Conservation (phyloP, 2,329 filamentous ascomycete species). For the Penicillium sp. region DNA sequence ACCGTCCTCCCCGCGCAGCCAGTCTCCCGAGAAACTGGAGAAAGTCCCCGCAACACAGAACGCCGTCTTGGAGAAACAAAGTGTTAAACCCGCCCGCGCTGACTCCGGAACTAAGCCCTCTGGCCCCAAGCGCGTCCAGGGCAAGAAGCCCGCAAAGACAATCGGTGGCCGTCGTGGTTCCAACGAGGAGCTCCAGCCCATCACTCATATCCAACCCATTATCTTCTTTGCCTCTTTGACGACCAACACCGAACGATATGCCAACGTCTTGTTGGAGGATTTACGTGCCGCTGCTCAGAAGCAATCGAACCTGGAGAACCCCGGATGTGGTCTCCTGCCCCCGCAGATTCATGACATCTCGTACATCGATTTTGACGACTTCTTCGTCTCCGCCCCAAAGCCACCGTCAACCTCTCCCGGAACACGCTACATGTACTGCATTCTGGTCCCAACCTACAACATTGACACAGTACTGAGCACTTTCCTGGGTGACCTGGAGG, state of each 20-base stretch:
- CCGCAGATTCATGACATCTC: slow-evolving; percentile 75
- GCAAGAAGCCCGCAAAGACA: slow-evolving; percentile 34
- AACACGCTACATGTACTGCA: slow-evolving; percentile 73
- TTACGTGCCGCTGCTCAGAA: slow-evolving; percentile 48
- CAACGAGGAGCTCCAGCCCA: slow-evolving; percentile 13
- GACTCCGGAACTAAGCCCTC: slow-evolving; percentile 16
- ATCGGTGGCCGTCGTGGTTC: slow-evolving; percentile 22
- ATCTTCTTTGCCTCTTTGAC: slow-evolving; percentile 91
- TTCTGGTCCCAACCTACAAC: slow-evolving; percentile 88
- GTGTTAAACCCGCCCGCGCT: neutral
- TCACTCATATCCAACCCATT: slow-evolving; percentile 59
- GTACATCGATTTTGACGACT: slow-evolving; percentile 89
- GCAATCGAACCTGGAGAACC: slow-evolving; percentile 22
- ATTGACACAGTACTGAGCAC: slow-evolving; percentile 89
- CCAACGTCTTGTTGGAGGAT: slow-evolving; percentile 61
- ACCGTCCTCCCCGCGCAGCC: slow-evolving; percentile 32
- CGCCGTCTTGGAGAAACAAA: neutral
- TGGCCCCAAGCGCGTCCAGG: slow-evolving; percentile 37
- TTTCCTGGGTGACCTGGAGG: slow-evolving; percentile 81
- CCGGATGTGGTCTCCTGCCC: slow-evolving; percentile 45
- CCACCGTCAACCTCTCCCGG: slow-evolving; percentile 45
- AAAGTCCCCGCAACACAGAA: slow-evolving; percentile 10
- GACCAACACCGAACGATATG: slow-evolving; percentile 74
- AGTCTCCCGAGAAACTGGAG: slow-evolving; percentile 23
- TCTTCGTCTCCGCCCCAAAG: slow-evolving; percentile 77